Evolutionary conservation across 176 grass and related monocot species (phyloP).

Genomic region (Triticum turgidum): DNA sequence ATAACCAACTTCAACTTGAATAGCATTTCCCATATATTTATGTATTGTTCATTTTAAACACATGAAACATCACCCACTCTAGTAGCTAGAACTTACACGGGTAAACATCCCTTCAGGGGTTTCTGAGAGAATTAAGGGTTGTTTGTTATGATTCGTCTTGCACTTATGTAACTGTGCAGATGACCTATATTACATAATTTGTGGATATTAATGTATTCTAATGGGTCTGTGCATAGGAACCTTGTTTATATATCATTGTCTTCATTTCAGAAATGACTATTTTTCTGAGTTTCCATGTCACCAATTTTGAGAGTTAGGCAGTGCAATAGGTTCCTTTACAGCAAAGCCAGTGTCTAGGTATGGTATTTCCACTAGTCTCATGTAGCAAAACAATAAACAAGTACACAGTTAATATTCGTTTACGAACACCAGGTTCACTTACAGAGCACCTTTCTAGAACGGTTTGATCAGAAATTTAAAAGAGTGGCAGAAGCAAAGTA

Average conservation of each 20-base stretch:
- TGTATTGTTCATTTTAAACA: neutral
- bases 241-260: neutral
- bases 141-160: neutral
- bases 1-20: neutral
- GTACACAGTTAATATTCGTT: neutral
- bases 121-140: neutral
- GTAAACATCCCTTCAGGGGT: neutral
- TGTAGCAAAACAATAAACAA: neutral
- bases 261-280: neutral
- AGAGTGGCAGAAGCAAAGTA: neutral
- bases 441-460: neutral
- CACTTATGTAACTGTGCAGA: neutral
- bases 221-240: too few relatives aligned
- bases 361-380: neutral
- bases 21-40: neutral
- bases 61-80: neutral
- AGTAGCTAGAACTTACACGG: neutral
- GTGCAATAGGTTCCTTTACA: neutral
- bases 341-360: neutral
- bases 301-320: neutral
- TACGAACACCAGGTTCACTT: neutral
- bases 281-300: neutral
- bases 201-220: too few relatives aligned
- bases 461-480: neutral
- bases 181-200: neutral